A percentile compares a stretch with the other conserved stretches of the same genome.
Conservation (phyloP, 768 basidiomycete species). For the Sporobolomyces roseus region DNA sequence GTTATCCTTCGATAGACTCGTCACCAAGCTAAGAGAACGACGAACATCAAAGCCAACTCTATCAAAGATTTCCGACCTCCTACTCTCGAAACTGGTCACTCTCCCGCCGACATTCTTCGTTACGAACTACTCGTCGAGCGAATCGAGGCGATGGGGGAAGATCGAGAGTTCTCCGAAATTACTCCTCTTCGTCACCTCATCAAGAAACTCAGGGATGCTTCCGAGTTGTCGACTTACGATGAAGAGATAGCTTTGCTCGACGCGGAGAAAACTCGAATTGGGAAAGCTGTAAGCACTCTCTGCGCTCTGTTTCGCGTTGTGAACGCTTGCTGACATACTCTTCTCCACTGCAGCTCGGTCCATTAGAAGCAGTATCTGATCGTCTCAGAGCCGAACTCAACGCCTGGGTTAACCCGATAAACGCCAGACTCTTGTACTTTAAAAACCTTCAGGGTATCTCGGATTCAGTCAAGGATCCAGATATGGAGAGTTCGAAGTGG, state of each 20-base stretch:
- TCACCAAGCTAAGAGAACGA: constrained; percentile 5
- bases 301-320: too few relatives aligned
- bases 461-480: constrained; percentile 36
- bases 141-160: constrained; percentile 34
- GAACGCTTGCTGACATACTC: not conserved
- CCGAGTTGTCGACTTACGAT: constrained; percentile 3
- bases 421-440: constrained; percentile 41
- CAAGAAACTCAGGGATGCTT: constrained; percentile 27
- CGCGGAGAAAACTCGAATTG: constrained; percentile 23
- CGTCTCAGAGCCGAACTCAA: constrained; percentile 28
- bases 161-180: constrained; percentile 20
- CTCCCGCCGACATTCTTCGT: constrained; percentile 25
- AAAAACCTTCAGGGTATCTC: constrained; percentile 38
- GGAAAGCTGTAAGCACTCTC: not conserved
- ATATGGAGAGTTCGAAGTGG: constrained; percentile 9
- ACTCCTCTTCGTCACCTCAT: constrained; percentile 12
- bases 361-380: constrained; percentile 37
- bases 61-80: constrained; percentile 22
- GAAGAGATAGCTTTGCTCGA: constrained; percentile 31
- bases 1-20: constrained; percentile 13
- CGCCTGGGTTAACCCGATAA: constrained; percentile 25
- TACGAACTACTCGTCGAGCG: constrained; percentile 37
- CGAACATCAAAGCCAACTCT: constrained; percentile 20
- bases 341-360: not conserved
- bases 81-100: constrained; percentile 24